Evolutionary conservation across 2,329 filamentous ascomycete genomes (phyloP), one percentile per base, ranked within the genome.

Genomic region (Pestalotiopsis sp.): DNA sequence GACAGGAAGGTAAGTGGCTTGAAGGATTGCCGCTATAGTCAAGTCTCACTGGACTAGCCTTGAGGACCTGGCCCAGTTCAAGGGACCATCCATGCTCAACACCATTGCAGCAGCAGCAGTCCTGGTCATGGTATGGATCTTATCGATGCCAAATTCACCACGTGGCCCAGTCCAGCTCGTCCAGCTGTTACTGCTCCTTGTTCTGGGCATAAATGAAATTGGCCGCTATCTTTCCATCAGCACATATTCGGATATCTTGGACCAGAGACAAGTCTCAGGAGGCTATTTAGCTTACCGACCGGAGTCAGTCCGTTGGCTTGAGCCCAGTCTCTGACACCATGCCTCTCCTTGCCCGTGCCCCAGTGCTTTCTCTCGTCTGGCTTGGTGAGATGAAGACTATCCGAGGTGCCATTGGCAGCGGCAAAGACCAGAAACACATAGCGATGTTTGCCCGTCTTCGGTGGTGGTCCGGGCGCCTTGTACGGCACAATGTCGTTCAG

Each of bases 391-490:
- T 78, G 69, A 63, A 82, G 67, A 24, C 70, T 65, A 24, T 78
- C 77, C 3, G 77, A 78, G 3, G 80, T 81, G 1, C 80, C 80
- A 66, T 82, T 82, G 52, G 74, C 76, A 0, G 80, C 76, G 1
- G 74, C 76, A 59, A 82, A 81, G 0, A 80, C 73, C 3, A 83
- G 65, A 40, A 84, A 78, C 17, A 83, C 80, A 67, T 83, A 84
- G 64, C 82, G 75, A 55, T 84, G 81, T 68, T 79, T 80, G 5
- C 80, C 80, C 1, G 81, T 83, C 72, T 78, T 78, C 38, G 76
- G 71, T 0, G 81, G 82, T 2, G 82, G 81, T 0, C 76, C 77
- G 2, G 82, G 82, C 0, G 80, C 75, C 69, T 80, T 80, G 71
- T 83, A 83, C 14, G 77, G 71, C 57, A 83, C 73, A 17, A 83